Conservation (phyloP, 352 stramenopile genomes). For the Stephanocyclus meneghinianus region DNA sequence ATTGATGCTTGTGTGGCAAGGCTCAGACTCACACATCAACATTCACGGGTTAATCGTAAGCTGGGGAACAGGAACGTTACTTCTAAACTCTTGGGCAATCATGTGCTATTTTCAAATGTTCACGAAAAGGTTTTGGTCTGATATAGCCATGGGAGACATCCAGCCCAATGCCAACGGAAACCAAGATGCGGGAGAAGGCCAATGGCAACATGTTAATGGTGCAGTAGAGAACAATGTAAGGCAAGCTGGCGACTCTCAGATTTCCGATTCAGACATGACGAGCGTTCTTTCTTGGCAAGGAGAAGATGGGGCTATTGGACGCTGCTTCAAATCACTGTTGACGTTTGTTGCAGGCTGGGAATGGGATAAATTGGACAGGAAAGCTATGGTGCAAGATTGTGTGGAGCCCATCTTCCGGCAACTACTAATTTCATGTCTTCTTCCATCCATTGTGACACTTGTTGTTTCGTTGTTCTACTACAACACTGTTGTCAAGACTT, state of each 20-base stretch:
- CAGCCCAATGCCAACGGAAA: constrained; percentile 39
- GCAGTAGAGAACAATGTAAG: constrained; percentile 18
- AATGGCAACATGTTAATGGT: constrained; percentile 28
- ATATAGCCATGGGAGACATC: constrained; percentile 51
- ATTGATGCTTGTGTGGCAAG: constrained; percentile 22
- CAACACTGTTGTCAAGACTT: constrained; percentile 19
- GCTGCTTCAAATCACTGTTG: constrained; percentile 55
- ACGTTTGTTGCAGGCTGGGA: constrained; percentile 57
- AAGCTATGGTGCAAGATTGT: constrained; percentile 65
- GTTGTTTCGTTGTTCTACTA: constrained; percentile 33
- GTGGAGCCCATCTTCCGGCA: constrained; percentile 50
- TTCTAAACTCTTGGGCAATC: constrained; percentile 70
- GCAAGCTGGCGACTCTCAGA: background rate
- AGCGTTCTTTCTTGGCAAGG: constrained; percentile 66
- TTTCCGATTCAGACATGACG: background rate
- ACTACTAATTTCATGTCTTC: constrained; percentile 33
- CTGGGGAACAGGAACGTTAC: constrained; percentile 56
- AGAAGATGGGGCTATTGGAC: constrained; percentile 53
- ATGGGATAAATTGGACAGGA: constrained; percentile 72
- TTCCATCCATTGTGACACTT: constrained; percentile 17
- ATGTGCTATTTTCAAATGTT: constrained; percentile 65
- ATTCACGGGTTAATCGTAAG: constrained; percentile 17
- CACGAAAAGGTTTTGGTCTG: constrained; percentile 69
- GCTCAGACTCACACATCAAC: constrained; percentile 6
- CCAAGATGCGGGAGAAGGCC: constrained; percentile 23